phyloP scores from a whole-genome alignment of 2,329 filamentous ascomycete species.

The Rhynchosporium secalis region DNA sequence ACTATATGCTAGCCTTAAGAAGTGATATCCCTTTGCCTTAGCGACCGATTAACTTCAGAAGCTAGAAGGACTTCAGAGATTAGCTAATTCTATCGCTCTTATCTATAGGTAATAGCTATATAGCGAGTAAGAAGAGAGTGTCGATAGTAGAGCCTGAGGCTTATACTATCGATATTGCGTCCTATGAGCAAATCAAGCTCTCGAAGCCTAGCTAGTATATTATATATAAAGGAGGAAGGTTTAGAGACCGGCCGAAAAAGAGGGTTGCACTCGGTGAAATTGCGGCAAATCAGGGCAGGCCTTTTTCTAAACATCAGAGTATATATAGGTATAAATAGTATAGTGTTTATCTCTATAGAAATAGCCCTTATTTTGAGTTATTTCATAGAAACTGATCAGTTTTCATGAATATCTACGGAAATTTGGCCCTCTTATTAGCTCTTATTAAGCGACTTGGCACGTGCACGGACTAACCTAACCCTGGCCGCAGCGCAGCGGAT shows the following conservation, averaged over 20 bases:
- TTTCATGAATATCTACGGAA: too few relatives aligned
- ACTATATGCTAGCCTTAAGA: neutral
- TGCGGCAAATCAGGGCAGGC: neutral
- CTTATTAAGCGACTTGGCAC: too few relatives aligned
- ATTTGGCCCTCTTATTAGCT: too few relatives aligned
- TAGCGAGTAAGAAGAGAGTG: neutral
- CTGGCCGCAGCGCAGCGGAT: too few relatives aligned
- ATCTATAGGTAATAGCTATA: neutral
- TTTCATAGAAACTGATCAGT: too few relatives aligned
- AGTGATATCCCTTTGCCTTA: constrained; percentile 8
- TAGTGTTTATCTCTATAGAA: too few relatives aligned
- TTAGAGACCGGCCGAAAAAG: neutral
- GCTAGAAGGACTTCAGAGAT: constrained; percentile 7
- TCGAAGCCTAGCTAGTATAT: neutral
- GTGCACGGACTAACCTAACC: too few relatives aligned
- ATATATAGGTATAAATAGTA: too few relatives aligned
- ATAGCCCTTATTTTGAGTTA: too few relatives aligned
- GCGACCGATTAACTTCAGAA: constrained; percentile 5
- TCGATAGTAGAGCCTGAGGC: neutral
- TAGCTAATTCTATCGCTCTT: neutral
- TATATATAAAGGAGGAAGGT: neutral
- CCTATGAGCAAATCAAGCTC: neutral
- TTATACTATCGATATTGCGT: neutral
- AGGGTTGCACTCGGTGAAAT: neutral
- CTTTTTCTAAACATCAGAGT: too few relatives aligned